phyloP scores from a whole-genome alignment of 2,329 filamentous ascomycete genomes.

The Ambrosiella beaveri region DNA sequence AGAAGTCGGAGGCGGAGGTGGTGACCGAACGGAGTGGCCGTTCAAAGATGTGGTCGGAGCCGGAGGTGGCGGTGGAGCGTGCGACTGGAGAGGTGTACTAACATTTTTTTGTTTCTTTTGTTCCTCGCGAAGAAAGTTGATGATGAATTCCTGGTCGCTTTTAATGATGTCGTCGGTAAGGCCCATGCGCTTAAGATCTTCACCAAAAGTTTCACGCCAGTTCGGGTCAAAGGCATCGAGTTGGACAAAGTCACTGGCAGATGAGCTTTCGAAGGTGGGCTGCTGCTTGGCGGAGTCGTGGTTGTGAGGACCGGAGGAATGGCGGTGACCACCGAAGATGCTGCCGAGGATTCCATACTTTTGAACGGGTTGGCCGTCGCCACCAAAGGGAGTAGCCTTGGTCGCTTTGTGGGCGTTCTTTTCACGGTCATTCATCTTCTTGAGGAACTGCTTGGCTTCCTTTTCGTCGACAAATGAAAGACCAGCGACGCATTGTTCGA shows the following conservation, averaged over 20 bases:
- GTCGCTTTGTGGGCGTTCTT: constrained; percentile 90
- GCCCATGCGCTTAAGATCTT: constrained; percentile 44
- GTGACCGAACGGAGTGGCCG: constrained; percentile 17
- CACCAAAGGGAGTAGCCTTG: constrained; percentile 56
- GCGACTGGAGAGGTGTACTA: constrained; percentile 12
- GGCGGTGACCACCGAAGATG: constrained; percentile 43
- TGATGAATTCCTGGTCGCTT: constrained; percentile 52
- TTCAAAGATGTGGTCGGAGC: constrained; percentile 13
- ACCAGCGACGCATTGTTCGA: constrained; percentile 78
- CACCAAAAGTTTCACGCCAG: constrained; percentile 49
- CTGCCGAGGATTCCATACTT: constrained; percentile 36
- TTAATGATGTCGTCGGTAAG: constrained; percentile 49
- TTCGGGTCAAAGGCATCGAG: constrained; percentile 47
- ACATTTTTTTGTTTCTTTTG: constrained; percentile 25
- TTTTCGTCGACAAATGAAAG: constrained; percentile 93
- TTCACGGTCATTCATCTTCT: constrained; percentile 92
- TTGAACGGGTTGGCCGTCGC: constrained; percentile 24
- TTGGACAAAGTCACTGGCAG: constrained; percentile 38
- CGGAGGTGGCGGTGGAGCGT: constrained; percentile 10
- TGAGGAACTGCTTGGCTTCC: constrained; percentile 89
- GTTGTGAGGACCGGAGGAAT: constrained; percentile 35
- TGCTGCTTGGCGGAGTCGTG: constrained; percentile 34
- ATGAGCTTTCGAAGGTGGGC: constrained; percentile 21
- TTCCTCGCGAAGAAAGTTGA: constrained; percentile 44
- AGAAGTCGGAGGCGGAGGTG: constrained; percentile 19